Base-by-base conservation (phyloP, 129 eudicot species). In the Pulicaria dysenterica region DNA sequence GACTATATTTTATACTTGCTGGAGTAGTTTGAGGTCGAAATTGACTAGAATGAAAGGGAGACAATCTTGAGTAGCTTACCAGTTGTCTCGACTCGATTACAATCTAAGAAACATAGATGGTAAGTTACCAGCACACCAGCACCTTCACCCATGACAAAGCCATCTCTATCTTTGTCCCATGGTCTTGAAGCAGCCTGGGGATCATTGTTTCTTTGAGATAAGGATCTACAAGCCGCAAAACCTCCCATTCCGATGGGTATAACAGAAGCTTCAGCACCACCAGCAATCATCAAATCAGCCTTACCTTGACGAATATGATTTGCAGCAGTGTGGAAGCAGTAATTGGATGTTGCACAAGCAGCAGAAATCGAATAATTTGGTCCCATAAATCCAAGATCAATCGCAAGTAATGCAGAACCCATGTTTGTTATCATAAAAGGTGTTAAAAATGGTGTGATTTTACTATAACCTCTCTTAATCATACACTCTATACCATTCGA, bases 341-440 rank as follows among this genome's bases (percentile, higher is more conserved):
- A 82, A 12, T 82, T 82, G 5, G 79, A 72, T 7, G 86, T 78
- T 3, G 83, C 83, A 38, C 86, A 82, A 67, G 83, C 86, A 19
- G 86, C 43, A 7, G 86, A 64, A 46, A 82, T 82, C 6, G 83
- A 73, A 60, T 82, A 82, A 46, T 51, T 78, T 44, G 86, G 83
- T 51, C 83, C 86, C 80, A 47, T 82, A 60, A 42, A 74, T 6
- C 77, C 84, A 72, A 78, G 19, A 63, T 92, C 91, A 43, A 87
- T 89, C 36, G 89, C 90, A 39, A 92, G 96, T 76, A 85, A 73
- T 3, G 98, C 90, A 11, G 96, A 82, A 5, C 85, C 96, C 95
- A 80, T 89, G 81, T 80, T 89, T 70, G 94, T 66, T 34, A 40
- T 1, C 37, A 10, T 54, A 13, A 48, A 85, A 8, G 89, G 98